phyloP scores from a whole-genome alignment of 495 filamentous ascomycete genomes.

The Beverwykella pulmonaria region DNA sequence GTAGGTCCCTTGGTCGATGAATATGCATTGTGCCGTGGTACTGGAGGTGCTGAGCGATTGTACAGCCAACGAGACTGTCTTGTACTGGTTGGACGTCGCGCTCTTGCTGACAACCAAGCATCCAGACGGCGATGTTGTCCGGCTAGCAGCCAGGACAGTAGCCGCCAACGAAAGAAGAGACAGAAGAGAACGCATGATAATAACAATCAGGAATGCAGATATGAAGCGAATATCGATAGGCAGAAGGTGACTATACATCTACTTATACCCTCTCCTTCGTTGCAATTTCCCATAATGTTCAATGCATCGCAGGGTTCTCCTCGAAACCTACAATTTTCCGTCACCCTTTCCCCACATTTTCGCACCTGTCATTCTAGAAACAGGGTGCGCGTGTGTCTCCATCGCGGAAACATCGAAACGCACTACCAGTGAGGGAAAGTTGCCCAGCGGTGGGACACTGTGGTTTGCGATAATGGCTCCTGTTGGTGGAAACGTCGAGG shows the following conservation, averaged over 20 bases:
- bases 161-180: constrained; percentile 14
- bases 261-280: background rate
- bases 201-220: background rate
- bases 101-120: constrained; percentile 56
- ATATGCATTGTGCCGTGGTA: constrained; percentile 59
- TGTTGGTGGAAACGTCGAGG: background rate
- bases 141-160: constrained; percentile 32
- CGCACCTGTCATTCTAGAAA: background rate
- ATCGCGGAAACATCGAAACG: background rate
- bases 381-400: background rate
- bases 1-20: constrained; percentile 58
- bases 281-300: background rate
- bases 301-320: background rate
- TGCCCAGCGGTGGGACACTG: background rate
- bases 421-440: background rate
- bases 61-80: constrained; percentile 60
- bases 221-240: background rate
- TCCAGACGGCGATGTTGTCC: constrained; percentile 55
- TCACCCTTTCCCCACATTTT: background rate
- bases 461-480: background rate
- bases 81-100: constrained; percentile 45
- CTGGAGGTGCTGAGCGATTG: constrained; percentile 42
- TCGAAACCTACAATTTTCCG: background rate
- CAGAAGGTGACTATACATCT: background rate
- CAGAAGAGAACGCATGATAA: constrained; percentile 11